Percentiles rank a stretch among this genome's conserved stretches.
Conservation (phyloP, 805 yeast species). For the Hermanozyma aechmeae region DNA sequence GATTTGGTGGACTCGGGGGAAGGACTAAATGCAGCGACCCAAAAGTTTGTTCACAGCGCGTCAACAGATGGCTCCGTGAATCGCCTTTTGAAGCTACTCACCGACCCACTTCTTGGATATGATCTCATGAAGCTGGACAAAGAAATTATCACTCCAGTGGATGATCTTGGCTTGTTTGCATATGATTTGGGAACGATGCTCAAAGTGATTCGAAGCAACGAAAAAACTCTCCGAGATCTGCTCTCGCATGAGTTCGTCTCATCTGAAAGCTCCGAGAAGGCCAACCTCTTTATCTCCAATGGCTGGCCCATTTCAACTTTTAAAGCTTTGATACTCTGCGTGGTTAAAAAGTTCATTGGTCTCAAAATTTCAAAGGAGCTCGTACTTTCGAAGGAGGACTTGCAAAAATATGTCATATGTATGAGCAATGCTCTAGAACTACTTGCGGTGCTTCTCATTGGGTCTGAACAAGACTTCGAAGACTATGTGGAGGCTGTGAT, state of each 20-base stretch:
- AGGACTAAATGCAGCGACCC: slow-evolving; percentile 32
- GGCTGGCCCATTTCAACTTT: slow-evolving; percentile 51
- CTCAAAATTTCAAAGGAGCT: slow-evolving; percentile 12
- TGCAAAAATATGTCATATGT: slow-evolving; percentile 18
- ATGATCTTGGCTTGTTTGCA: slow-evolving; percentile 55
- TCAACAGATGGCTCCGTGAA: slow-evolving; percentile 47
- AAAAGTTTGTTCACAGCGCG: slow-evolving; percentile 40
- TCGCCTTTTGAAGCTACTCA: slow-evolving; percentile 49
- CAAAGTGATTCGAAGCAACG: slow-evolving; percentile 41
- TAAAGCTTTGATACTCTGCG: slow-evolving; percentile 42
- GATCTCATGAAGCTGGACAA: slow-evolving; percentile 22
- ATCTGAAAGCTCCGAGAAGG: slow-evolving; percentile 35
- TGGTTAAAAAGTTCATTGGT: slow-evolving; percentile 38
- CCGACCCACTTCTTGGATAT: slow-evolving; percentile 42
- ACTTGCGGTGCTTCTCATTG: slow-evolving; percentile 38
- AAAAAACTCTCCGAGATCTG: slow-evolving; percentile 32
- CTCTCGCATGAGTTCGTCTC: slow-evolving; percentile 53
- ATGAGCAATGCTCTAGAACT: slow-evolving; percentile 33
- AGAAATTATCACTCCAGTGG: slow-evolving; percentile 25
- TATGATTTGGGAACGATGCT: slow-evolving; percentile 51
- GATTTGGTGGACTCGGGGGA: slow-evolving; percentile 38
- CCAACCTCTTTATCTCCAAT: slow-evolving; percentile 31
- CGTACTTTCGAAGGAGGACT: slow-evolving; percentile 9
- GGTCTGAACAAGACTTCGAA: slow-evolving; percentile 46
- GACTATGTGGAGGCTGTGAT: slow-evolving; percentile 34